phyloP scores from a whole-genome alignment of 495 filamentous ascomycete genomes.

The Penicillium roqueforti region DNA sequence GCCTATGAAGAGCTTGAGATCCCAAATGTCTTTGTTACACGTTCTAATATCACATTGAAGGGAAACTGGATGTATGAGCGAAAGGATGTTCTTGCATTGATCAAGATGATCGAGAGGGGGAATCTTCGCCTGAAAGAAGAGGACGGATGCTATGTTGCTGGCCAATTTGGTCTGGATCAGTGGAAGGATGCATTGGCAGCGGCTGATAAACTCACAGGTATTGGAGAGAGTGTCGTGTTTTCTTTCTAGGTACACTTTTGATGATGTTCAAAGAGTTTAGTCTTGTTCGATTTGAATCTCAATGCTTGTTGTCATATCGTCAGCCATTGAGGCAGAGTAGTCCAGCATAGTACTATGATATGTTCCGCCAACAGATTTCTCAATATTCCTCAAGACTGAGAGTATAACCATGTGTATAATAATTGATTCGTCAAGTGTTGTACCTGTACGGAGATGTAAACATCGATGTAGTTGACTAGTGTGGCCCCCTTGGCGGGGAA shows the following conservation, averaged over 20 bases:
- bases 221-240: background rate
- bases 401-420: background rate
- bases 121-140: background rate
- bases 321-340: background rate
- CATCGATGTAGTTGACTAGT: background rate
- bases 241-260: background rate
- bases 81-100: too few species aligned
- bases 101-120: background rate
- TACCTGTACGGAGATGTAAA: background rate
- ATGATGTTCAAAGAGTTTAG: background rate
- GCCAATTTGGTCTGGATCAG: background rate
- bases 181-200: background rate
- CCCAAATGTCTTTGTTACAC: too few species aligned
- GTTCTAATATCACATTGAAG: too few species aligned
- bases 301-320: background rate
- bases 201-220: background rate
- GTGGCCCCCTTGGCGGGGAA: conserved; percentile 21
- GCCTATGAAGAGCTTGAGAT: too few species aligned
- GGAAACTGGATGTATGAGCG: too few species aligned
- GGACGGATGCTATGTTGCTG: background rate
- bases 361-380: background rate
- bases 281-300: background rate
- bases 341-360: background rate
- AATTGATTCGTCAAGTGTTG: background rate
- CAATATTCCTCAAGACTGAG: background rate